Base-by-base conservation (phyloP, 2,329 filamentous ascomycete genomes). In the Phoma sp. region DNA sequence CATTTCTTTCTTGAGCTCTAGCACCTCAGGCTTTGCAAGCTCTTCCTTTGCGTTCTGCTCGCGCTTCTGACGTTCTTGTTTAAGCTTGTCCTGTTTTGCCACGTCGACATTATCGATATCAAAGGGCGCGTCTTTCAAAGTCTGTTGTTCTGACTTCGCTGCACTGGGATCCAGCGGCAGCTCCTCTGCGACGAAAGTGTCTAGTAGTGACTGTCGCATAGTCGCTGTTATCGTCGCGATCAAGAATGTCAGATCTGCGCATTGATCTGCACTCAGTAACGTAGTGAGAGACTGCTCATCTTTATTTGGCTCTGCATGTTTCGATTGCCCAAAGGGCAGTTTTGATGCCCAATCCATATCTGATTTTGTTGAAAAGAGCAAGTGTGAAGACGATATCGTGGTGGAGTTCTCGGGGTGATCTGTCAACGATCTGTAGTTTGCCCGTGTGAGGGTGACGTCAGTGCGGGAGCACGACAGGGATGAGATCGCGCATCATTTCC, bases 1-100 rank as follows among this genome's bases (percentile, higher is more conserved):
- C 1, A 87, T 83, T 48, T 89, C 86, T 58, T 83, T 86, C 77
- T 87, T 92, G 64, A 92, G 75, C 64, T 90, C 87, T 52, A 82
- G 77, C 57, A 88, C 80, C 48, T 79, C 78, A 3, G 77, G 76
- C 3, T 75, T 75, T 14, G 77, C 78, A 8, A 85, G 69, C 55
- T 84, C 82, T 59, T 80, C 80, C 65, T 79, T 66, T 7, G 70
- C 66, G 49, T 71, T 69, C 58, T 69, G 55, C 47, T 72, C 67
- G 7, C 71, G 65, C n/a, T 64, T 60, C 32, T 61, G 41, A 35
- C 57, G 60, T 43, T 72, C 69, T 46, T 73, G 71, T 45, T 57
- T 64, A 10, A 69, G 32, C 46, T 69, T 71, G 25, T 72, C 68
- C 39, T 71, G 65, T 40, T 72, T 70, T 36, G 66, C 60, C 18